Base-by-base conservation (phyloP, 2,329 filamentous ascomycete species). In the Pestalotiopsis sp. region DNA sequence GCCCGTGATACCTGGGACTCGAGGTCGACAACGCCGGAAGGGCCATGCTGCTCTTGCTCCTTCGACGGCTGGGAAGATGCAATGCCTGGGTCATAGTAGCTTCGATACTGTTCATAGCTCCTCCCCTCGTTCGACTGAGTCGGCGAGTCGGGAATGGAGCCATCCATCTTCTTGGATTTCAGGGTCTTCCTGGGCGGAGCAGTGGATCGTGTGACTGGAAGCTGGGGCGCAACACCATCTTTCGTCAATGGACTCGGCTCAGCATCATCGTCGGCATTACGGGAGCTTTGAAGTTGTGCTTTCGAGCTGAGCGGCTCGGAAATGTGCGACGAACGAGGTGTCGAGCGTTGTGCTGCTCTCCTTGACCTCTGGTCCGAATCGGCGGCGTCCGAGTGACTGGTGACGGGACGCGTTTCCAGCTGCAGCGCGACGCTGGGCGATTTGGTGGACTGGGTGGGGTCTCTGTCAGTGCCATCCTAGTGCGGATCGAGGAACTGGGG, bases 71-170 rank as follows among this genome's bases (percentile, higher is more conserved):
- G 74, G 52, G 73, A 73, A 25, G 69, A 67, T 20, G 60, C 39
- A 20, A 61, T 13, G 12, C 27, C 55, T 12, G 39, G 27, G 5
- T 61, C 72, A 36, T 39, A 59, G 52, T 74, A 69, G 12, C 76
- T 70, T 69, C 71, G 69, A 77, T 85, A 81, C 71, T 81, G 78
- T 7, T 84, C 83, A 72, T 90, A 90, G 76, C 88, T 87, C 49
- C 87, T 84, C 61, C 82, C 86, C 59, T 85, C 82, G 71, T 90
- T 90, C 68, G 83, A 79, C 76, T 90, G 87, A 1, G 87, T 90
- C 1, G 85, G 84, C 11, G 86, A 87, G 67, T 85, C 83, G 12
- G 85, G 86, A n/a, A 76, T 78, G 39, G 25, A 45, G 39, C 25
- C 61, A 7, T 85, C 81, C 79, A 83, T 85, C 65, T 78, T 84